phyloP scores from a whole-genome alignment of 129 eudicot genomes.

The Arctium minus region DNA sequence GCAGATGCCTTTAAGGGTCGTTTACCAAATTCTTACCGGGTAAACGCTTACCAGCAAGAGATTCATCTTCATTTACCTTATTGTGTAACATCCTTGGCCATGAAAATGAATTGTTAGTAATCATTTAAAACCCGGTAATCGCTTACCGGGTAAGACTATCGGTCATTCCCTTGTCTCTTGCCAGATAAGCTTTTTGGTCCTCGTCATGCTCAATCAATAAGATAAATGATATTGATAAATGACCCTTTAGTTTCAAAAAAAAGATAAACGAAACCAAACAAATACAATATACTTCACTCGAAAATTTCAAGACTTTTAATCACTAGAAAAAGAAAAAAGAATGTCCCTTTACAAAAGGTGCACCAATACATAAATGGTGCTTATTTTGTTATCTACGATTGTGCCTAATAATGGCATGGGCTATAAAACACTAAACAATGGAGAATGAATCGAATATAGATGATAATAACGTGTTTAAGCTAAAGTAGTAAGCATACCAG shows the following conservation, averaged over 20 bases:
- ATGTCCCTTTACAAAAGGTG: neutral
- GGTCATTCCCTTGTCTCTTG: too few relatives aligned
- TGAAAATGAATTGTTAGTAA: too few relatives aligned
- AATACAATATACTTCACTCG: neutral
- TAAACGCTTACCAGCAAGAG: too few relatives aligned
- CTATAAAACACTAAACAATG: constrained; percentile 1
- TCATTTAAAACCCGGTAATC: too few relatives aligned
- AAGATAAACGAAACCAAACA: neutral
- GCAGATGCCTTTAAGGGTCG: too few relatives aligned
- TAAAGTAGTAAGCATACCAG: neutral
- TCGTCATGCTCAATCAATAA: too few relatives aligned
- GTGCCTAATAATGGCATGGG: neutral
- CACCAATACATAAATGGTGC: constrained; percentile 5
- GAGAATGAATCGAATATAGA: neutral
- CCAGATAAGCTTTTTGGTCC: too few relatives aligned
- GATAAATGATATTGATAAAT: too few relatives aligned
- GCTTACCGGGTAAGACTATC: too few relatives aligned
- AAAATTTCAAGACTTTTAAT: neutral
- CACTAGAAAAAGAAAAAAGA: constrained; percentile 1
- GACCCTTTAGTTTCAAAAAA: neutral
- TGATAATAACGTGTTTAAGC: neutral
- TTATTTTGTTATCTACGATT: constrained; percentile 5
- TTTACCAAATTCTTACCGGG: too few relatives aligned
- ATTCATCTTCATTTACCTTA: too few relatives aligned
- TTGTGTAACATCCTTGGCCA: too few relatives aligned